phyloP scores from a whole-genome alignment of 805 yeast species.

The Saturnispora hagleri region DNA sequence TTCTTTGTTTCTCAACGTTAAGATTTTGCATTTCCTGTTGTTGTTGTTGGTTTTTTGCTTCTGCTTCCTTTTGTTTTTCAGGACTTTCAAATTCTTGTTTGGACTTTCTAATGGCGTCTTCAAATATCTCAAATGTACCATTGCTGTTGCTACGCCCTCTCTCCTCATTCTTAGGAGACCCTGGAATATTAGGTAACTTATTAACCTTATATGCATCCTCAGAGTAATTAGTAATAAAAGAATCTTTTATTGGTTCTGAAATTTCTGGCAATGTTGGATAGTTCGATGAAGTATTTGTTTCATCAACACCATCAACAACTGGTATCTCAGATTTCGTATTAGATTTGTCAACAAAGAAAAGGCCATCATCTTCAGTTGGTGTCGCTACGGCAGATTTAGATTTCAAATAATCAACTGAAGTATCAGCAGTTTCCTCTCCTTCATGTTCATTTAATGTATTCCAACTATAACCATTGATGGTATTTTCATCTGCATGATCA shows the following conservation, averaged over 20 bases:
- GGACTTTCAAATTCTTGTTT: conserved; percentile 13
- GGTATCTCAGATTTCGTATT: conserved; percentile 6
- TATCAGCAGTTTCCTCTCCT: conserved; percentile 7
- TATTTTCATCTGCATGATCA: conserved; percentile 1
- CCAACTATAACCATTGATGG: conserved; percentile 3
- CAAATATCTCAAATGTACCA: conserved; percentile 20
- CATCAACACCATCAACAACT: conserved; percentile 24
- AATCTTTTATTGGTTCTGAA: conserved; percentile 27
- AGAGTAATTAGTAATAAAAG: conserved; percentile 33
- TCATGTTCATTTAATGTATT: conserved; percentile 1
- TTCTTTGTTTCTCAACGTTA: conserved; percentile 26
- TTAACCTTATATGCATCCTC: conserved; percentile 37
- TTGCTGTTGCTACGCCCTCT: conserved; percentile 14
- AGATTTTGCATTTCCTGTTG: conserved; percentile 12
- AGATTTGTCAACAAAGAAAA: conserved; percentile 7
- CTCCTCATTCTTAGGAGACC: conserved; percentile 28
- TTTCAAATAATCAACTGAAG: conserved; percentile 2
- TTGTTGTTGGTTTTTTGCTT: not conserved
- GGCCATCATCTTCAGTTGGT: conserved; percentile 20
- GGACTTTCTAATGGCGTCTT: conserved; percentile 16
- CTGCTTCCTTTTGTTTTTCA: not conserved
- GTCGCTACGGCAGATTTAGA: conserved; percentile 8
- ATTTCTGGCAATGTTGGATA: conserved; percentile 16
- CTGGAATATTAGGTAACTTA: conserved; percentile 40
- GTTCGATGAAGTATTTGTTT: conserved; percentile 24